Evolutionary conservation across 768 basidiomycete genomes (phyloP), one percentile per base, ranked within the genome.

Genomic region (Tulasnella calospora): DNA sequence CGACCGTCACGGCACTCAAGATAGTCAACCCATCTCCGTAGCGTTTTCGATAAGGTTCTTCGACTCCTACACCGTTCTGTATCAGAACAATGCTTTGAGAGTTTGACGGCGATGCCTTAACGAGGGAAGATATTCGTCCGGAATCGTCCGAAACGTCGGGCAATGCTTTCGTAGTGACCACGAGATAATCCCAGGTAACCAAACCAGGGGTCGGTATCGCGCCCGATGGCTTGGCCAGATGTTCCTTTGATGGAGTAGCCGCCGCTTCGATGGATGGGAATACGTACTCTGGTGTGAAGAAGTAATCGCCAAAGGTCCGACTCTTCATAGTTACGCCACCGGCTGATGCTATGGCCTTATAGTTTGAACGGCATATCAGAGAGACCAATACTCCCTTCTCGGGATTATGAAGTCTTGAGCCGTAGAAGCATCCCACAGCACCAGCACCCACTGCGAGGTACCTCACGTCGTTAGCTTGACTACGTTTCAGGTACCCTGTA

Each of bases 31-130:
- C 81, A 8, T 76, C 46, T 19, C 81, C 80, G 77, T 82, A 84
- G 27, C 82, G 80, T 36, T 72, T 73, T 17, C 79, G 44, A 74
- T 84, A 82, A 73, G 82, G 82, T 61, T 81, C 79, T 78, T 84
- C 83, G 17, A 84, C 81, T 21, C 83, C 83, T 12, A 84, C 80
- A 27, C 83, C 83, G 74, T 84, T 84, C 80, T 84, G 83, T 61
- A 84, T 83, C 36, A 84, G 79, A 15, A 83, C 82, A 35, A 84
- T 77, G 6, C 75, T 44, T 33, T 47, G 44, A 27, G 81, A 57
- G 40, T 81, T 80, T 57, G 44, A 41, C 19, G 33, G 67, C 27
- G 78, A 27, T n/a, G 51, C 73, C 5, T 82, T 80, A 10, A 78
- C 73, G 1, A 77, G 79, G 30, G 73, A 57, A 8, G 82, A 33